Percentiles rank a stretch among this genome's conserved stretches.
phyloP scores from a whole-genome alignment of 2,329 filamentous ascomycete species.

The Dactylellina haptotyla region DNA sequence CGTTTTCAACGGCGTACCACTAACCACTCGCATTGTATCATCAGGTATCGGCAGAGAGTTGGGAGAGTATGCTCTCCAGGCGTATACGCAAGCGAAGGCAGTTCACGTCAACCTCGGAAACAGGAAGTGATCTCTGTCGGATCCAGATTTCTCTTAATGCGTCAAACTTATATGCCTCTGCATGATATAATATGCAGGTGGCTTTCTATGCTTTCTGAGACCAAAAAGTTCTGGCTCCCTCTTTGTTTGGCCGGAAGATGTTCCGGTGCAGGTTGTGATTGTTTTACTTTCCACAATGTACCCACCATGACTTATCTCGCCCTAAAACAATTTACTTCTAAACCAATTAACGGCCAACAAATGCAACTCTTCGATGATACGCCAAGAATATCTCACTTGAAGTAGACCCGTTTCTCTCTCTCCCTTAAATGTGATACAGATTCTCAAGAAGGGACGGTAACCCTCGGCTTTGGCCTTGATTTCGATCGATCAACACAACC shows the following conservation, averaged over 20 bases:
- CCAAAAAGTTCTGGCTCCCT: slow-evolving; percentile 20
- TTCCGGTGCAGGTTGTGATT: slow-evolving; percentile 33
- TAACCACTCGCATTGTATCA: slow-evolving; percentile 22
- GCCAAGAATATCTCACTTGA: slow-evolving; percentile 41
- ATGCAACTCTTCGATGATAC: slow-evolving; percentile 49
- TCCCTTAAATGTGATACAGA: slow-evolving; percentile 52
- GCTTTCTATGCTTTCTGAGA: not conserved
- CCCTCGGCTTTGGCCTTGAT: slow-evolving; percentile 3
- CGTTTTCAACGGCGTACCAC: slow-evolving; percentile 29
- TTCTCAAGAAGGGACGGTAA: slow-evolving; percentile 5
- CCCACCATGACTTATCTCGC: slow-evolving; percentile 40
- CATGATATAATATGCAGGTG: slow-evolving; percentile 25
- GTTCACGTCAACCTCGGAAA: slow-evolving; percentile 61
- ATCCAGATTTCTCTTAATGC: slow-evolving; percentile 47
- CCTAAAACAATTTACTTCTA: slow-evolving; percentile 34
- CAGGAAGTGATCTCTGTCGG: slow-evolving; percentile 26
- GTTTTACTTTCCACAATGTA: slow-evolving; percentile 38
- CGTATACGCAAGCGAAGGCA: slow-evolving; percentile 63
- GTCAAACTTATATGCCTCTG: slow-evolving; percentile 42
- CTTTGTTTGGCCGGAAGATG: slow-evolving; percentile 18
- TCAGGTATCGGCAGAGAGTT: slow-evolving; percentile 66
- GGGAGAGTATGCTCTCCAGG: slow-evolving; percentile 60
- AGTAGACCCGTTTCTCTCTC: slow-evolving; percentile 16
- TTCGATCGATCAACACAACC: slow-evolving; percentile 45
- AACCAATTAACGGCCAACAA: slow-evolving; percentile 48